phyloP scores from a whole-genome alignment of 169 alveolate genomes.

The Plasmodium blacklocki region DNA sequence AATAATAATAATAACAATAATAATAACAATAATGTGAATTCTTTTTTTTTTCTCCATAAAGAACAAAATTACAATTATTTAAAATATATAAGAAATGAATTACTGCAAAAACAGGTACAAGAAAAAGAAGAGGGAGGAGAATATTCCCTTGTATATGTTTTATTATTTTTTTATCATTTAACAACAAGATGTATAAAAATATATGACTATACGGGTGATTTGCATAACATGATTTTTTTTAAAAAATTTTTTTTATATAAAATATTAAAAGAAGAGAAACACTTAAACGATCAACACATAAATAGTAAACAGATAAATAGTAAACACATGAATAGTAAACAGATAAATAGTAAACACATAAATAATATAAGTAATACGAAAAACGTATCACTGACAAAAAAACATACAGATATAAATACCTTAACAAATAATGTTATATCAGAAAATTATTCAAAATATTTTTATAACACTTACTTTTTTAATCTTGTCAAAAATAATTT shows the following conservation, averaged over 20 bases:
- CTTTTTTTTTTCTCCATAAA: no score
- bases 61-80: no score
- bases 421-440: background rate
- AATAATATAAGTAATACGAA: no score
- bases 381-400: no score
- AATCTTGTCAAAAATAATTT: slow-evolving; percentile 25
- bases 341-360: background rate
- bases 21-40: no score
- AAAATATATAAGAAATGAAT: background rate
- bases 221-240: slow-evolving; percentile 15
- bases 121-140: background rate
- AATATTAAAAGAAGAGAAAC: background rate
- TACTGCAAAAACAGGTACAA: background rate
- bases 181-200: slow-evolving; percentile 15
- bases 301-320: no score
- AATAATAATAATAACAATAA: no score
- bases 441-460: background rate
- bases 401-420: no score
- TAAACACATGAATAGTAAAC: background rate
- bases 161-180: slow-evolving; percentile 17
- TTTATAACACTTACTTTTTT: slow-evolving; percentile 20
- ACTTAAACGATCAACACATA: background rate
- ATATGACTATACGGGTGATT: slow-evolving; percentile 12
- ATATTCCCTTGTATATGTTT: slow-evolving; percentile 10
- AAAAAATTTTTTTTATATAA: slow-evolving; percentile 12